phyloP scores from a whole-genome alignment of 2,329 filamentous ascomycete species.

The Fusarium stilboides region DNA sequence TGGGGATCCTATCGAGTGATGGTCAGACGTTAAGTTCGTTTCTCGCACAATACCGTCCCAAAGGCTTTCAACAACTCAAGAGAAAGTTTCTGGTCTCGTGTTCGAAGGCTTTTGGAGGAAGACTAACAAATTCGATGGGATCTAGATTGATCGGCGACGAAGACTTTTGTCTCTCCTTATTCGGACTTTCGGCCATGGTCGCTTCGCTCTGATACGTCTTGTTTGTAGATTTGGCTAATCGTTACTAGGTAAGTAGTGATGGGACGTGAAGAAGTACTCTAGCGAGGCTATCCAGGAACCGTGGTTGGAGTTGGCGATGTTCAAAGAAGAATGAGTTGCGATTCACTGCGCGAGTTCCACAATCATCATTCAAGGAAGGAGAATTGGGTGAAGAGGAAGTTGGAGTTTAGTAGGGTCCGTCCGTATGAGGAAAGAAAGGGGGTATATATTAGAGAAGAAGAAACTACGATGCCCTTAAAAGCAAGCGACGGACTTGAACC shows the following conservation, averaged over 20 bases:
- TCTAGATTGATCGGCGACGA: not conserved
- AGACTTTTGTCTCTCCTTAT: conserved; percentile 1
- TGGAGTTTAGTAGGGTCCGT: too few species aligned
- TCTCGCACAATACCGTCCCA: not conserved
- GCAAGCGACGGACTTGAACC: too few species aligned
- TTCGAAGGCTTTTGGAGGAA: not conserved
- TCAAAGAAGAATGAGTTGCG: too few species aligned
- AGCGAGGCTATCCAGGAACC: too few species aligned
- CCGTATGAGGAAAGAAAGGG: not conserved
- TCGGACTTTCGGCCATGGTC: not conserved
- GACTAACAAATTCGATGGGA: conserved; percentile 4
- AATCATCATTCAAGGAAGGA: not conserved
- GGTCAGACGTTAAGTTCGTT: not conserved
- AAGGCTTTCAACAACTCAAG: not conserved
- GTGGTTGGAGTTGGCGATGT: too few species aligned
- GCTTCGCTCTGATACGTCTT: not conserved
- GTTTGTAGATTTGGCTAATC: not conserved
- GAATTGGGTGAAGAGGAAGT: too few species aligned
- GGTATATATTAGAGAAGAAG: too few species aligned
- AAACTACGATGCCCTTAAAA: too few species aligned
- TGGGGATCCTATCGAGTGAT: conserved; percentile 20
- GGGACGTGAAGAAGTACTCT: not conserved
- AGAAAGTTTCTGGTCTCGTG: not conserved
- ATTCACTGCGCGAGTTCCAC: not conserved
- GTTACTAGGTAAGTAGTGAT: not conserved